Conservation (phyloP, 192 early-diverging fungal species). For the Coemansia sp. region DNA sequence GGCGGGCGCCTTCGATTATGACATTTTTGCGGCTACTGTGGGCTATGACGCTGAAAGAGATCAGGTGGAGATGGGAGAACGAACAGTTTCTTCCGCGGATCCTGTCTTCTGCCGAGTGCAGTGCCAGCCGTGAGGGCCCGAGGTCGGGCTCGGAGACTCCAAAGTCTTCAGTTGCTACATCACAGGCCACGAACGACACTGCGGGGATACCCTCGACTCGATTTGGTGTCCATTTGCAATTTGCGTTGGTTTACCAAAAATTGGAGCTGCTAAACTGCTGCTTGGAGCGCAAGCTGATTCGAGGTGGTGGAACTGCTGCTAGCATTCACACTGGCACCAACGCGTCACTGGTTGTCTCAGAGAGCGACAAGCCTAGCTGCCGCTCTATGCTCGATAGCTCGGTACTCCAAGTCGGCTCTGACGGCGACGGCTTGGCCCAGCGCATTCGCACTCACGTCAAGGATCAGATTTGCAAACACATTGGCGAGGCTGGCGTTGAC, state of each 20-base stretch:
- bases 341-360: neutral
- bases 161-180: neutral
- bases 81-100: slow-evolving; percentile 53
- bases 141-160: slow-evolving; percentile 8
- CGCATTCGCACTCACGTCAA: slow-evolving; percentile 33
- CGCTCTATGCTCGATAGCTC: neutral
- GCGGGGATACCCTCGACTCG: neutral
- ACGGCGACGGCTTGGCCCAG: slow-evolving; percentile 20
- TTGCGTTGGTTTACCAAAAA: slow-evolving; percentile 67
- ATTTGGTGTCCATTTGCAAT: slow-evolving; percentile 58
- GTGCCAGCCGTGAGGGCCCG: neutral
- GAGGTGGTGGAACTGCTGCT: neutral
- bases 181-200: slow-evolving; percentile 11
- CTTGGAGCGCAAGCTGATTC: slow-evolving; percentile 46
- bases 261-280: slow-evolving; percentile 82
- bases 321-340: neutral
- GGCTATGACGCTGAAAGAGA: slow-evolving; percentile 58
- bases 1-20: slow-evolving; percentile 55
- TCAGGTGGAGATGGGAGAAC: slow-evolving; percentile 64
- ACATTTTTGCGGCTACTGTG: slow-evolving; percentile 67
- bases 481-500: slow-evolving; percentile 16
- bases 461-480: slow-evolving; percentile 22
- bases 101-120: slow-evolving; percentile 22
- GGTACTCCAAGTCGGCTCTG: neutral
- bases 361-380: neutral